Conservation (phyloP, 495 filamentous ascomycete species). For the Xylaria scruposa region DNA sequence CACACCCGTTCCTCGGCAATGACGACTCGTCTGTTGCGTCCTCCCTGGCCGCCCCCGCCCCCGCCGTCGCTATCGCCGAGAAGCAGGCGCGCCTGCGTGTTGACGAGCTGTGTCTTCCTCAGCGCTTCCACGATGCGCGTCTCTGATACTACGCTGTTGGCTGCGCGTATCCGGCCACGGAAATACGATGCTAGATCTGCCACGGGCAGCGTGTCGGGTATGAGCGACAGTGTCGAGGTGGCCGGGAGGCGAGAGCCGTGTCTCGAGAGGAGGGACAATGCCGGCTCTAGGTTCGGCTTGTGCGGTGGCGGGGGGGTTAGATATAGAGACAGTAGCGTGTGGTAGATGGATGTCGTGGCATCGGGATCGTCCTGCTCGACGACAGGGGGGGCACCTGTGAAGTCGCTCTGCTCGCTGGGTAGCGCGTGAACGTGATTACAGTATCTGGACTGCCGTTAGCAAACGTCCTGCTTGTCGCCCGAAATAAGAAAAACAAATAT, state of each 20-base stretch:
- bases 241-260: conserved; percentile 93
- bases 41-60: too few relatives aligned
- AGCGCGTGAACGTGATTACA: conserved; percentile 81
- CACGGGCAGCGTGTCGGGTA: conserved; percentile 81
- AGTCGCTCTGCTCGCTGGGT: conserved; percentile 40
- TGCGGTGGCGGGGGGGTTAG: conserved; percentile 81
- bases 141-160: conserved; percentile 80
- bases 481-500: conserved; percentile 7
- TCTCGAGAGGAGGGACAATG: conserved; percentile 83
- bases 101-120: conserved; percentile 73
- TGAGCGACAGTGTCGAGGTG: conserved; percentile 78
- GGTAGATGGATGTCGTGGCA: conserved; percentile 77
- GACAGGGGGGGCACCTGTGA: conserved; percentile 20
- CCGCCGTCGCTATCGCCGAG: conserved; percentile 63
- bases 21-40: conserved; percentile 74
- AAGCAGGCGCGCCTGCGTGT: conserved; percentile 71
- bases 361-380: conserved; percentile 54
- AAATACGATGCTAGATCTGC: conserved; percentile 89
- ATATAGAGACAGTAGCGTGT: conserved; percentile 89
- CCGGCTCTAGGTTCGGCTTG: conserved; percentile 74
- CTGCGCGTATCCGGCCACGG: conserved; percentile 85
- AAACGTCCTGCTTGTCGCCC: conserved; percentile 11
- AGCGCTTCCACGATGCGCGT: conserved; percentile 75
- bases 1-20: conserved; percentile 88
- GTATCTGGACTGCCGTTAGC: conserved; percentile 64